Base-by-base conservation (phyloP, 2,329 filamentous ascomycete genomes). In the Fusarium burgessii region DNA sequence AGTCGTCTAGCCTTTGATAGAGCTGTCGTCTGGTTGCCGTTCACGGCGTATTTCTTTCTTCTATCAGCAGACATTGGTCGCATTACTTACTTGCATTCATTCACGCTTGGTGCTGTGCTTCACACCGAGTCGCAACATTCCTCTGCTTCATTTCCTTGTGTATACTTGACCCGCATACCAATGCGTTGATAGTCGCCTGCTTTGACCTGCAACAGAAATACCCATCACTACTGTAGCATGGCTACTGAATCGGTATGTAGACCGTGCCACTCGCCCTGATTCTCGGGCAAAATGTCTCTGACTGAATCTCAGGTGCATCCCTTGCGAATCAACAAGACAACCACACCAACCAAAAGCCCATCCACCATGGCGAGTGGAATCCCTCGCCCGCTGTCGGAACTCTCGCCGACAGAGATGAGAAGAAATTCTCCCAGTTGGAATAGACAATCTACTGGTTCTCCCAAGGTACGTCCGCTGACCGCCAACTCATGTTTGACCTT, bases 391-490 rank as follows among this genome's bases (percentile, higher is more conserved):
- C 88, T 99, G 72, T 93, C 94, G 68, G 96, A 99, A 84, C 90
- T 99, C 78, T 93, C 92, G 75, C 92, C 93, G 56, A 92, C 92
- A 69, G 93, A 95, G 82, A 91, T 90, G 81, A 90, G 95, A 79
- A 89, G 95, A 77, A 98, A 98, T 84, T 98, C 95, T 54, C 94
- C 95, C 57, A 97, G 92, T 84, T 97, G 92, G 89, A 94, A 92
- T 77, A 92, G 95, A 80, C 94, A 92, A 77, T 92, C 95, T 80
- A 74, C 64, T 40, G 76, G 74, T 27, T 79, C 79, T 38, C 80
- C 81, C 49, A 81, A 82, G 80, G 81, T 82, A 72, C 35, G 80
- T 73, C 25, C 25, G 25, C 36, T 57, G 42, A 57, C 55, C 35
- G 36, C 55, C 50, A 59, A 32, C 45, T 36, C 41, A 41, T 27